Evolutionary conservation across 768 basidiomycete species (phyloP).

Genomic region (Gelatoporia subvermispora): DNA sequence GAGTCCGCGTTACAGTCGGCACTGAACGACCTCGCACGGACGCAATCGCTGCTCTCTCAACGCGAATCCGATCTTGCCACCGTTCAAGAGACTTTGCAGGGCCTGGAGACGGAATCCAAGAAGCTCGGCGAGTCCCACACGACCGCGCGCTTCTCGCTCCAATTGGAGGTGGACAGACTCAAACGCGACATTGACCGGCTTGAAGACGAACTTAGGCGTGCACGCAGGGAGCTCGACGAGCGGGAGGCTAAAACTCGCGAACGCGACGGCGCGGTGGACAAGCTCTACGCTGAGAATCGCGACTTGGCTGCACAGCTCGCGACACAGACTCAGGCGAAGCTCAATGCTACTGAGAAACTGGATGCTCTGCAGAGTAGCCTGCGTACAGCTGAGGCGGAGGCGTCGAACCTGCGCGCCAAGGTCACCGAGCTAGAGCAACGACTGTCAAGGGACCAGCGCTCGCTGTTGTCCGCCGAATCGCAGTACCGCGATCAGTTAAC

Average conservation of each 20-base stretch:
- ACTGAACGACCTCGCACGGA: slow-evolving; percentile 56
- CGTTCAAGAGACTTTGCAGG: slow-evolving; percentile 67
- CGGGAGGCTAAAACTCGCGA: slow-evolving; percentile 63
- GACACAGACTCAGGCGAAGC: slow-evolving; percentile 78
- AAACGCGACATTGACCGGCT: slow-evolving; percentile 78
- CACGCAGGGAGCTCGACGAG: slow-evolving; percentile 63
- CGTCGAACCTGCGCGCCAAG: slow-evolving; percentile 51
- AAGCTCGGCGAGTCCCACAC: slow-evolving; percentile 81
- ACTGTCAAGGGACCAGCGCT: slow-evolving; percentile 76
- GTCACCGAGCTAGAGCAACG: slow-evolving; percentile 74
- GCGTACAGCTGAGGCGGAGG: slow-evolving; percentile 66
- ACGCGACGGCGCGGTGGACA: slow-evolving; percentile 69
- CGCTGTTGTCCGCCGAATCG: slow-evolving; percentile 62
- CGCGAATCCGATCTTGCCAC: slow-evolving; percentile 72
- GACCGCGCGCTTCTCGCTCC: slow-evolving; percentile 77
- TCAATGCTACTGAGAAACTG: slow-evolving; percentile 89
- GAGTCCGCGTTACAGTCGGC: slow-evolving; percentile 63
- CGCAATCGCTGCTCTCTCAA: slow-evolving; percentile 58
- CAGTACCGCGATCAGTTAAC: slow-evolving; percentile 90
- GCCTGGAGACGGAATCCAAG: slow-evolving; percentile 71
- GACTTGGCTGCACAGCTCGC: slow-evolving; percentile 78
- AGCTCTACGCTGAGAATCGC: slow-evolving; percentile 71
- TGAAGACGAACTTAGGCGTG: slow-evolving; percentile 73
- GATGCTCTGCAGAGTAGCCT: slow-evolving; percentile 60
- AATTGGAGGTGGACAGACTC: slow-evolving; percentile 84